These are phyloP conservation scores for Microascus cirrosus DNA, from an alignment of 2,329 filamentous ascomycete species.

Conservation along the genomic window DNA sequence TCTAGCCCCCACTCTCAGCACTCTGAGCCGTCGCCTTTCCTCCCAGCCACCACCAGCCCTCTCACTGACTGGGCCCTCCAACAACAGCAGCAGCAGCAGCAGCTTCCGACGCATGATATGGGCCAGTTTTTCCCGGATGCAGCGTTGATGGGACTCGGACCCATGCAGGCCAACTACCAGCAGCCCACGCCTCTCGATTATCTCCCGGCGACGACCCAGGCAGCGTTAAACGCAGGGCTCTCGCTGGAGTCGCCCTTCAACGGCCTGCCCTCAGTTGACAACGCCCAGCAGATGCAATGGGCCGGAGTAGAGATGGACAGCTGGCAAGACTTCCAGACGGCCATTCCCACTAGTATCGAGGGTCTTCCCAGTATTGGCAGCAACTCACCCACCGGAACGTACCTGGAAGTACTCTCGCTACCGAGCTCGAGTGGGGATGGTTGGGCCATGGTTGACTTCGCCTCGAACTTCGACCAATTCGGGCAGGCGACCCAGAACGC, in stretches of 20 bases:
- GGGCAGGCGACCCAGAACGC: slow-evolving; percentile 27
- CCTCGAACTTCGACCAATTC: slow-evolving; percentile 4
- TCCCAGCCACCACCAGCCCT: slow-evolving; percentile 32
- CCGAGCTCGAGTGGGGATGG: slow-evolving; percentile 74
- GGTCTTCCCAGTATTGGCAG: slow-evolving; percentile 29
- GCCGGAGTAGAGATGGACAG: slow-evolving; percentile 52
- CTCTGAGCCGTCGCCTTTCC: slow-evolving; percentile 44
- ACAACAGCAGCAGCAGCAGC: slow-evolving; percentile 32
- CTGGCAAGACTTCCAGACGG: slow-evolving; percentile 68
- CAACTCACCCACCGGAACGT: slow-evolving; percentile 38
- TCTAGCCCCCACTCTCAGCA: slow-evolving; percentile 42
- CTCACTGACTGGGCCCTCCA: slow-evolving; percentile 53
- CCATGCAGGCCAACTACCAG: slow-evolving; percentile 37
- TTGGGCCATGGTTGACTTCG: slow-evolving; percentile 70
- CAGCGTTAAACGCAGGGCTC: slow-evolving; percentile 45
- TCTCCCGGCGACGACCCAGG: slow-evolving; percentile 50
- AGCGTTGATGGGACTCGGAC: slow-evolving; percentile 42
- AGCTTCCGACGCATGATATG: slow-evolving; percentile 17
- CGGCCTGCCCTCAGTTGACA: slow-evolving; percentile 44
- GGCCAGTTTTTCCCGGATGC: slow-evolving; percentile 43
- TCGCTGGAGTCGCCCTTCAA: slow-evolving; percentile 51
- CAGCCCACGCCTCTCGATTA: slow-evolving; percentile 47
- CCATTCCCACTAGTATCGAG: slow-evolving; percentile 36
- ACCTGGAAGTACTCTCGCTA: slow-evolving; percentile 77
- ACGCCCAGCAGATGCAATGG: slow-evolving; percentile 48